These are phyloP conservation scores for Wickerhamomyces chaumierensis DNA, from an alignment of 805 yeast genomes.

Conservation along the genomic window DNA sequence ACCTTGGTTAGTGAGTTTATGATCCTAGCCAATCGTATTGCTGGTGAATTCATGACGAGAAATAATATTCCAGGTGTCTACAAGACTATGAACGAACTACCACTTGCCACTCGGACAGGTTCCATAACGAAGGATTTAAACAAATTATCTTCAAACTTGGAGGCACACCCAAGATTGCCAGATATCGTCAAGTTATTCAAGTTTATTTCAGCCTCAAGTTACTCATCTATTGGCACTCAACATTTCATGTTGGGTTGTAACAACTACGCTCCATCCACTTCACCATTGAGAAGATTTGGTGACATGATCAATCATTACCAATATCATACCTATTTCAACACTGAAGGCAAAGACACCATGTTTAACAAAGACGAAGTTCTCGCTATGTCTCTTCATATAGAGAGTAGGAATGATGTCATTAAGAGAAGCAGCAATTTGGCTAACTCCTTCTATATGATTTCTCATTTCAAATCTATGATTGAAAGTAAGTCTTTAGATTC, in stretches of 20 bases:
- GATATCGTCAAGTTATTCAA: constrained; percentile 33
- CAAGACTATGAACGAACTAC: constrained; percentile 16
- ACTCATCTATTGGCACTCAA: constrained; percentile 28
- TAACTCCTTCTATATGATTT: constrained; percentile 26
- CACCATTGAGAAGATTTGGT: constrained; percentile 77
- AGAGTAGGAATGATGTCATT: constrained; percentile 30
- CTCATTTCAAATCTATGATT: constrained; percentile 14
- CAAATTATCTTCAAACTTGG: constrained; percentile 8
- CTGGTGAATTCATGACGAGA: constrained; percentile 34
- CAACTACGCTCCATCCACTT: constrained; percentile 66
- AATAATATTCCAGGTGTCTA: constrained; percentile 43
- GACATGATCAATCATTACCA: constrained; percentile 80
- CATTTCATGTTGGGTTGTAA: constrained; percentile 59
- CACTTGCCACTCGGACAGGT: constrained; percentile 17
- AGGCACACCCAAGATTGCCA: constrained; percentile 20
- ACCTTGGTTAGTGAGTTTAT: constrained; percentile 72
- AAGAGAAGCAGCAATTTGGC: constrained; percentile 20
- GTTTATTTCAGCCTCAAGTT: constrained; percentile 41
- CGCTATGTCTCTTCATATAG: constrained; percentile 30
- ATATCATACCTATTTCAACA: constrained; percentile 32
- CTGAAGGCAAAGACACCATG: constrained; percentile 11
- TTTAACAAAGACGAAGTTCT: constrained; percentile 25
- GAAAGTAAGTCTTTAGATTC: constrained; percentile 4
- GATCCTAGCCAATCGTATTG: constrained; percentile 65
- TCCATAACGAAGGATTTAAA: constrained; percentile 16